Evolutionary conservation across 2,329 filamentous ascomycete species (phyloP).

Genomic region (Nannizziopsis barbatae): DNA sequence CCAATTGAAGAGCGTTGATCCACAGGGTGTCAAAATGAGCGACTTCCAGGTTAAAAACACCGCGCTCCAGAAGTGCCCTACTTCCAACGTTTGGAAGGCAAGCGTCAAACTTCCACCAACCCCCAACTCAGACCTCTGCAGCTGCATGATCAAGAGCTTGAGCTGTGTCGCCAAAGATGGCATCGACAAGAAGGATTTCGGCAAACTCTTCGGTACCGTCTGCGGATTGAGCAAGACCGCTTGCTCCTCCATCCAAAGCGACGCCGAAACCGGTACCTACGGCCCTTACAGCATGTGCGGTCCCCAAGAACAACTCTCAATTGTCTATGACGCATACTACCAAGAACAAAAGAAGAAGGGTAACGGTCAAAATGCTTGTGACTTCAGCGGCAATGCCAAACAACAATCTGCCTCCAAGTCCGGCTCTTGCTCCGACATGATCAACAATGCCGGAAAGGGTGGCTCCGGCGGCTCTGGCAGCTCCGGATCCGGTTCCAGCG

Average conservation of each 20-base stretch:
- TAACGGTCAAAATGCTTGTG: slow-evolving; percentile 30
- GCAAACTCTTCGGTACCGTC: slow-evolving; percentile 51
- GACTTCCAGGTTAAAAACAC: slow-evolving; percentile 66
- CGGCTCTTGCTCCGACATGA: slow-evolving; percentile 29
- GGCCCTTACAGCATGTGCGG: slow-evolving; percentile 40
- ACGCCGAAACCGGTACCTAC: slow-evolving; percentile 33
- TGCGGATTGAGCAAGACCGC: slow-evolving; percentile 30
- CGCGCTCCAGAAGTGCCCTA: slow-evolving; percentile 58
- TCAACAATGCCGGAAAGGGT: slow-evolving; percentile 31
- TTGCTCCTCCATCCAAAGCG: slow-evolving; percentile 31
- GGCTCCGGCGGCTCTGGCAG: slow-evolving; percentile 30
- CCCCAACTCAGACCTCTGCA: slow-evolving; percentile 67
- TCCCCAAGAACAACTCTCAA: slow-evolving; percentile 33
- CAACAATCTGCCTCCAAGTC: slow-evolving; percentile 26
- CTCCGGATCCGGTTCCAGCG: slow-evolving; percentile 19
- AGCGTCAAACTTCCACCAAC: slow-evolving; percentile 61
- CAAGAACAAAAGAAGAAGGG: slow-evolving; percentile 26
- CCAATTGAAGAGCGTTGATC: slow-evolving; percentile 56
- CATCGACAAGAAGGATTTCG: slow-evolving; percentile 49
- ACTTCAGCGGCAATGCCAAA: slow-evolving; percentile 34
- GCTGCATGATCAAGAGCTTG: slow-evolving; percentile 70
- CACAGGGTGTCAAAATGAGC: slow-evolving; percentile 53
- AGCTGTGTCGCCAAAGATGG: slow-evolving; percentile 54
- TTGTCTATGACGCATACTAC: slow-evolving; percentile 37
- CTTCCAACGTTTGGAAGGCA: slow-evolving; percentile 56